phyloP scores from a whole-genome alignment of 208 protist genomes.

The Leishmania aethiopica region DNA sequence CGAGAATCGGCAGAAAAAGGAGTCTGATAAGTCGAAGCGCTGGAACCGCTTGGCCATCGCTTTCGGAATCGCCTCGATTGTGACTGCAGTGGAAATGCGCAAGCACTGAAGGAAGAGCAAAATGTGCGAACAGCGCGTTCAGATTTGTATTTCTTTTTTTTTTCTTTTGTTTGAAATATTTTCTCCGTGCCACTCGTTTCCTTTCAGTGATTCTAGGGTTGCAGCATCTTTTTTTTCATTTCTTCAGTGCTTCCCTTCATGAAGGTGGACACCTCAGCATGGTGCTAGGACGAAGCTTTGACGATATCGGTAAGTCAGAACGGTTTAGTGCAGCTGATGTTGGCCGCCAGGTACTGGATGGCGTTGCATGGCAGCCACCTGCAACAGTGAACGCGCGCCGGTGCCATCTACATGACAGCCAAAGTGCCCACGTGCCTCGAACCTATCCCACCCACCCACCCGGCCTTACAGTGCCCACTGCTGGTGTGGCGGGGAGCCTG shows the following conservation, averaged over 20 bases:
- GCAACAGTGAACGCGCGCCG: too few species aligned
- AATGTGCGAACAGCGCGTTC: not conserved
- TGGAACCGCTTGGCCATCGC: not conserved
- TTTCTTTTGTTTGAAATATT: not conserved
- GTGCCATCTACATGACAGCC: too few species aligned
- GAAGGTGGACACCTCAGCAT: not conserved
- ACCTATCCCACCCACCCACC: not conserved
- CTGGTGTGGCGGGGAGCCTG: too few species aligned
- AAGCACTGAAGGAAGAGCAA: not conserved
- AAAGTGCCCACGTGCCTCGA: not conserved
- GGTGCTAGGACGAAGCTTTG: not conserved
- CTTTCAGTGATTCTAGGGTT: not conserved
- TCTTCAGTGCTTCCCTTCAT: not conserved
- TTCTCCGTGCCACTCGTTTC: not conserved
- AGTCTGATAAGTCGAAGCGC: not conserved
- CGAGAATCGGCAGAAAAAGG: conserved; percentile 3
- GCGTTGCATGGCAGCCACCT: not conserved
- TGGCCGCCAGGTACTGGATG: not conserved
- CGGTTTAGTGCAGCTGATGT: not conserved
- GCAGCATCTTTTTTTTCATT: not conserved
- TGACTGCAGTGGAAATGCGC: not conserved
- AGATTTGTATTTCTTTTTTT: not conserved
- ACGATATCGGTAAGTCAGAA: not conserved
- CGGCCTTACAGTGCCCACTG: not conserved
- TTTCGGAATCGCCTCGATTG: conserved; percentile 1